Evolutionary conservation across 768 basidiomycete species (phyloP), one percentile per base, ranked within the genome.

Genomic region (Russula compacta): DNA sequence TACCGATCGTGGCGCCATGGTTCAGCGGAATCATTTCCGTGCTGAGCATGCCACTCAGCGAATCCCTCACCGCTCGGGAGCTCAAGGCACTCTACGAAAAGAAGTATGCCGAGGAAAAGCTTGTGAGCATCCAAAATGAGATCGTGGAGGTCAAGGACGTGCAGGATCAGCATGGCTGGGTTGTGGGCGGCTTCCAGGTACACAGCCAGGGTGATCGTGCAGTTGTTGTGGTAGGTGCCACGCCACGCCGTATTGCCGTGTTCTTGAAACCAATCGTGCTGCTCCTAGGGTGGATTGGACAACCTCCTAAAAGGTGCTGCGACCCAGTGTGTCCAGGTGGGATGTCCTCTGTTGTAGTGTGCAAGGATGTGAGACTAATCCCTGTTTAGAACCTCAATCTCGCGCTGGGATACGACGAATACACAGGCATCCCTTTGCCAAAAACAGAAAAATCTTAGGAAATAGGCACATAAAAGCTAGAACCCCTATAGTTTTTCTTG

Each of bases 221-320:
- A 11, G 97, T 98, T 21, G 82, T 98, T n/a, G 92, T 95, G 24
- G 91, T 92, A 69, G 64, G 87, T 82, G 53, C 12, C 59, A 19
- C 56, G 39, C 14, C 59, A n/a, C 59, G 46, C 29, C 42, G 33
- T 44, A 44, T 46, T 54, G 0, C 50, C 46, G 52, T 32, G 33
- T 51, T 14, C 32, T 49, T 35, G 33, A 43, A 53, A 11, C 44
- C 53, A 24, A 51, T 42, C 35, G n/a, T 2, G 35, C 7, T 21
- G 50, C n/a, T 50, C 7, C 38, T 63, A 92, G 91, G 95, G 92
- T 52, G 94, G 94, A 0, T 74, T 99, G 68, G 97, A 99, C 71
- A 99, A 99, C 75, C 75, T 99, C 59, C 78, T 99, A 64, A 99
- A 99, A 73, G 97, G 97, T 7, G 97, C 97, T 53, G 97, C 97